Conservation (phyloP, 345 rosid genomes). For the Abelmoschus esculentus region DNA sequence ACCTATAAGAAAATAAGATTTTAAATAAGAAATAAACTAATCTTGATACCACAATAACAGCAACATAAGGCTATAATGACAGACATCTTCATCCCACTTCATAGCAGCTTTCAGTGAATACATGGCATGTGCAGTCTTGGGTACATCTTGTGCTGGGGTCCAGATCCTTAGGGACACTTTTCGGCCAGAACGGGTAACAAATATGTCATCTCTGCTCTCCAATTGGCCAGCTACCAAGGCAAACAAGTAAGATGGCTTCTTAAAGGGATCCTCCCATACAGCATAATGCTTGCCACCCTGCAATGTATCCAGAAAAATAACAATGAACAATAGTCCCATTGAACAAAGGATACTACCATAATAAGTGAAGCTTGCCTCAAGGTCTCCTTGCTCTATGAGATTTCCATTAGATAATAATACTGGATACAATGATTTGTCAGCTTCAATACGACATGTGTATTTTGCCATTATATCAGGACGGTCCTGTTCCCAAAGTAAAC, state of each 20-base stretch:
- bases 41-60: neutral
- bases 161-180: slow-evolving; percentile 77
- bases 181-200: slow-evolving; percentile 74
- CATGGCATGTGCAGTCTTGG: slow-evolving; percentile 98
- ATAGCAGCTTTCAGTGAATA: slow-evolving; percentile 92
- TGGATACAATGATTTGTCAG: slow-evolving; percentile 79
- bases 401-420: slow-evolving; percentile 92
- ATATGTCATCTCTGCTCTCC: slow-evolving; percentile 84
- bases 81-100: slow-evolving; percentile 99
- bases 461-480: slow-evolving; percentile 97
- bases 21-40: slow-evolving; percentile 7
- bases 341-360: neutral
- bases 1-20: slow-evolving; percentile 43
- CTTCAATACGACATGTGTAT: slow-evolving; percentile 89
- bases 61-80: slow-evolving; percentile 16
- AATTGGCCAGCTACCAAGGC: slow-evolving; percentile 91
- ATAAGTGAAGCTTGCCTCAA: slow-evolving; percentile 44
- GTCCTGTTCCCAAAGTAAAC: slow-evolving; percentile 43
- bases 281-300: slow-evolving; percentile 90
- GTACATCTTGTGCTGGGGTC: slow-evolving; percentile 89
- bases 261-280: slow-evolving; percentile 96
- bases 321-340: slow-evolving; percentile 6
- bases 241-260: slow-evolving; percentile 95
- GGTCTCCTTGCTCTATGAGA: slow-evolving; percentile 69
- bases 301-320: slow-evolving; percentile 5